These are phyloP conservation scores for Chlorella sorokiniana DNA, from an alignment of 139 green algal species.

Conservation along the genomic window DNA sequence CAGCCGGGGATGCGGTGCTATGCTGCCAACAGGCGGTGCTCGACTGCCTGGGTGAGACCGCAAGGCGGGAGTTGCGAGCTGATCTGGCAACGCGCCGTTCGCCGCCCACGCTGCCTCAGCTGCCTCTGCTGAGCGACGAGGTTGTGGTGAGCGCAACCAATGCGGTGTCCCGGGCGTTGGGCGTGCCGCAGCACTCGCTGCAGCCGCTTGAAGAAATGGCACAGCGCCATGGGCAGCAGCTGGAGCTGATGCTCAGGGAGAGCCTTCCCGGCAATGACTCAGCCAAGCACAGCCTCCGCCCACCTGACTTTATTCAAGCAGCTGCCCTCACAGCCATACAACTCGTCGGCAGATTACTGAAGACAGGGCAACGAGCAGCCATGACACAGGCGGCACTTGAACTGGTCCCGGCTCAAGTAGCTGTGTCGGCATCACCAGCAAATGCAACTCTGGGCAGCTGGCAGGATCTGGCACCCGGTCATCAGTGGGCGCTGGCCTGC, in stretches of 20 bases:
- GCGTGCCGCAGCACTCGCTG: neutral
- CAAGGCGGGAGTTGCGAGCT: neutral
- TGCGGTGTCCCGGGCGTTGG: neutral
- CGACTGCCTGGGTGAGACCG: neutral
- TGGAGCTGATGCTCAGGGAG: conserved; percentile 2
- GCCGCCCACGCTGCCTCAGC: no score
- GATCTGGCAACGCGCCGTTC: no score
- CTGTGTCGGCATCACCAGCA: neutral
- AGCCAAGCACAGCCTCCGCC: neutral
- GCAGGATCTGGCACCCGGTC: neutral
- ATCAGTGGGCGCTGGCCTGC: conserved; percentile 19
- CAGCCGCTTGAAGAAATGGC: neutral
- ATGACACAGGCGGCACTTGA: neutral
- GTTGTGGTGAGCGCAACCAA: neutral
- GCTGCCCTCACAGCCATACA: neutral
- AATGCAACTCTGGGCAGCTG: neutral
- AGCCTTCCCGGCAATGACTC: neutral
- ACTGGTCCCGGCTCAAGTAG: neutral
- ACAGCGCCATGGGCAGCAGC: neutral
- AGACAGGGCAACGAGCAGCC: neutral
- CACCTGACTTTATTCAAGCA: neutral
- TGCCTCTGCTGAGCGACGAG: neutral
- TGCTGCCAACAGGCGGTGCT: conserved; percentile 8
- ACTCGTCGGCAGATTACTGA: neutral
- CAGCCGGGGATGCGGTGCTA: neutral